Conservation (phyloP, 2,329 filamentous ascomycete species). For the Epichloe sibirici region DNA sequence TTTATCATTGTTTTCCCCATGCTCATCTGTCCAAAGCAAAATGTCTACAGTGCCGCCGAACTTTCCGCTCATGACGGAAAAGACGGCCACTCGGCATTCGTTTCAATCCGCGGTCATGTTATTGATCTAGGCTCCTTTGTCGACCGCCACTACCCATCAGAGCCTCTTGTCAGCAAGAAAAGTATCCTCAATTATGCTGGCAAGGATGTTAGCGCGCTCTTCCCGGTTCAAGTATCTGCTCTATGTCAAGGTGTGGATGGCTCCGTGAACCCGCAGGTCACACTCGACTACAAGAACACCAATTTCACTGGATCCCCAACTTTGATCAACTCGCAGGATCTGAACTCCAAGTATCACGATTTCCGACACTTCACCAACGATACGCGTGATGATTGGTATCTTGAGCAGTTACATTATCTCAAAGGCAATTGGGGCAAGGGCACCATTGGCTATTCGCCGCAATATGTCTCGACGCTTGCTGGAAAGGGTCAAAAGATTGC, state of each 20-base stretch:
- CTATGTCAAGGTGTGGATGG: constrained; percentile 71
- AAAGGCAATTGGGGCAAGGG: constrained; percentile 75
- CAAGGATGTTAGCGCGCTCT: constrained; percentile 73
- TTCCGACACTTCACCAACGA: constrained; percentile 80
- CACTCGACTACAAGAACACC: constrained; percentile 66
- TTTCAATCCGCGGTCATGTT: constrained; percentile 79
- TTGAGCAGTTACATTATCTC: constrained; percentile 71
- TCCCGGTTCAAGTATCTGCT: constrained; percentile 88
- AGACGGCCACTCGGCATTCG: constrained; percentile 48
- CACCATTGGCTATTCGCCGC: constrained; percentile 66
- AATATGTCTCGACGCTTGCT: constrained; percentile 63
- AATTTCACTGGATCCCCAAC: constrained; percentile 61
- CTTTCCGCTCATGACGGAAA: constrained; percentile 64
- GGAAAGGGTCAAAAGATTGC: constrained; percentile 54
- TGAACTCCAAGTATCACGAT: constrained; percentile 77
- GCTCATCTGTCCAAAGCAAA: constrained; percentile 81
- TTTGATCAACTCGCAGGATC: constrained; percentile 53
- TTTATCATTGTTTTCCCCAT: constrained; percentile 81
- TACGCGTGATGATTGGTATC: constrained; percentile 81
- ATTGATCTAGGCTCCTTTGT: constrained; percentile 69
- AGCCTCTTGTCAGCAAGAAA: constrained; percentile 39
- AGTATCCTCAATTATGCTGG: constrained; percentile 72
- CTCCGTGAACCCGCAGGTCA: constrained; percentile 54
- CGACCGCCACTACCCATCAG: constrained; percentile 57
- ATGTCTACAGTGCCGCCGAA: constrained; percentile 74